Evolutionary conservation across 1,284 basidiomycete genomes (phyloP).

Genomic region (Moesziomyces sp.): DNA sequence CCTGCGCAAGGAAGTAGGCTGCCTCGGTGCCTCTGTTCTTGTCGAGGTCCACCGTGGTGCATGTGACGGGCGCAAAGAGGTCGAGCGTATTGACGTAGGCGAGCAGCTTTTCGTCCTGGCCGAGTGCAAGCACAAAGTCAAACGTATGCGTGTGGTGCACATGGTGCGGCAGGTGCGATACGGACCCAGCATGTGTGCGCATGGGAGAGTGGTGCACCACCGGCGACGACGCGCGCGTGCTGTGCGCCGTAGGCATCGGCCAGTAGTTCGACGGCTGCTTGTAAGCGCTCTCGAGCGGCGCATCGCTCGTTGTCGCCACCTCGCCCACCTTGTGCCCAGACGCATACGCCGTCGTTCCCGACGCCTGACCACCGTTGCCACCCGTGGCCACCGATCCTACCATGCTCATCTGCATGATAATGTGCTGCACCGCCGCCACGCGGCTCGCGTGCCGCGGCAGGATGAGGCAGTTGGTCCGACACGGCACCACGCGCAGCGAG

Average conservation of each 20-base stretch:
- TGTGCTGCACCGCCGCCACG: conserved; percentile 76
- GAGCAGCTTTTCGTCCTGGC: conserved; percentile 63
- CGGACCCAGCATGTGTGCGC: conserved; percentile 23
- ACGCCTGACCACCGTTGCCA: conserved; percentile 16
- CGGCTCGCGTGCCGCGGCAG: conserved; percentile 84
- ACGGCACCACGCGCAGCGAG: conserved; percentile 63
- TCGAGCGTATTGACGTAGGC: conserved; percentile 63
- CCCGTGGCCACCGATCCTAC: conserved; percentile 21
- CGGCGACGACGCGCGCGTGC: conserved; percentile 28
- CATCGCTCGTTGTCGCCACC: conserved; percentile 32
- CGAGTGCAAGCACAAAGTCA: conserved; percentile 64
- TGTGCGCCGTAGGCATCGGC: conserved; percentile 37
- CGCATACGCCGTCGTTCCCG: conserved; percentile 24
- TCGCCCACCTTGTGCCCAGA: conserved; percentile 27
- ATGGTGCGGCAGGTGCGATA: conserved; percentile 41
- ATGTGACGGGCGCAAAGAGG: conserved; percentile 65
- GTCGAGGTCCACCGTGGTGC: conserved; percentile 56
- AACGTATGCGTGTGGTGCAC: conserved; percentile 56
- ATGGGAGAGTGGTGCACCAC: conserved; percentile 25
- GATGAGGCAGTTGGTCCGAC: conserved; percentile 73
- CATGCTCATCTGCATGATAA: conserved; percentile 58
- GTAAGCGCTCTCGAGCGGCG: conserved; percentile 47
- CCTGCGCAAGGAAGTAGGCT: conserved; percentile 55
- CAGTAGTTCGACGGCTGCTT: conserved; percentile 60
- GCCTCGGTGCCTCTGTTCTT: conserved; percentile 55